Percentiles rank a stretch among this genome's conserved stretches.
Conservation (phyloP, 306 rosid genomes). For the Trichosanthes truncata region DNA sequence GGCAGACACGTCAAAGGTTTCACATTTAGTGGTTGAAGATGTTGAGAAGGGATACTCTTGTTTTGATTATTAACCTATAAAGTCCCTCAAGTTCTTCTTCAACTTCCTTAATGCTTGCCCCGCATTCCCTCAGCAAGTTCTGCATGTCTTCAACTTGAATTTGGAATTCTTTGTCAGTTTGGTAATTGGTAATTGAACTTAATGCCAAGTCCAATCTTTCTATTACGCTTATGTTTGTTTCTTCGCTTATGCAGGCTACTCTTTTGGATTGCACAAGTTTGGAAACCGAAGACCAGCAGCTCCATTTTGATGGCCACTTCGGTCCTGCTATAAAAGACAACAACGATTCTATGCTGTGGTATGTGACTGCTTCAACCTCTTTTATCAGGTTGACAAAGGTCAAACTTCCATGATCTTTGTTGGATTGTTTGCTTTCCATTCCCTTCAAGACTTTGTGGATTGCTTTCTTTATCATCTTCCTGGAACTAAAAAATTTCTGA, state of each 20-base stretch:
- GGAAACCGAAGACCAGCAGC: slow-evolving; percentile 17
- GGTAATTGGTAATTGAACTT: not conserved
- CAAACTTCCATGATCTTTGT: not conserved
- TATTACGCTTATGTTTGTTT: slow-evolving; percentile 1
- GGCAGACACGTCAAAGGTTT: not conserved
- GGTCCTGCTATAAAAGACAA: slow-evolving; percentile 11
- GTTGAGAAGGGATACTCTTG: slow-evolving; percentile 26
- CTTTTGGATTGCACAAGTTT: slow-evolving; percentile 20
- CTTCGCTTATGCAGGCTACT: slow-evolving; percentile 9
- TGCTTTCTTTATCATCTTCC: slow-evolving; percentile 19
- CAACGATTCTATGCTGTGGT: slow-evolving; percentile 8
- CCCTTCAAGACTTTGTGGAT: slow-evolving; percentile 12
- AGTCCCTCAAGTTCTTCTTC: slow-evolving; percentile 16
- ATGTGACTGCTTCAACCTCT: slow-evolving; percentile 14
- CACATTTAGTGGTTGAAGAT: slow-evolving; percentile 17
- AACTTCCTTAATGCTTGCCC: slow-evolving; percentile 10
- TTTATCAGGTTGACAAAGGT: not conserved
- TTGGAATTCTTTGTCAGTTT: not conserved
- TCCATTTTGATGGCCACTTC: slow-evolving; percentile 2
- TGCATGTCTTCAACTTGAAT: slow-evolving; percentile 7
- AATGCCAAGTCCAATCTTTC: slow-evolving; percentile 8
- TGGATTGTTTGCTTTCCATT: not conserved
- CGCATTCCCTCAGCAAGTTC: slow-evolving; percentile 4
- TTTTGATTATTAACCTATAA: slow-evolving; percentile 15
- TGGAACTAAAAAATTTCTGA: slow-evolving; percentile 1